Evolutionary conservation across 805 yeast species (phyloP).

Genomic region (Zygotorulaspora danielsina): DNA sequence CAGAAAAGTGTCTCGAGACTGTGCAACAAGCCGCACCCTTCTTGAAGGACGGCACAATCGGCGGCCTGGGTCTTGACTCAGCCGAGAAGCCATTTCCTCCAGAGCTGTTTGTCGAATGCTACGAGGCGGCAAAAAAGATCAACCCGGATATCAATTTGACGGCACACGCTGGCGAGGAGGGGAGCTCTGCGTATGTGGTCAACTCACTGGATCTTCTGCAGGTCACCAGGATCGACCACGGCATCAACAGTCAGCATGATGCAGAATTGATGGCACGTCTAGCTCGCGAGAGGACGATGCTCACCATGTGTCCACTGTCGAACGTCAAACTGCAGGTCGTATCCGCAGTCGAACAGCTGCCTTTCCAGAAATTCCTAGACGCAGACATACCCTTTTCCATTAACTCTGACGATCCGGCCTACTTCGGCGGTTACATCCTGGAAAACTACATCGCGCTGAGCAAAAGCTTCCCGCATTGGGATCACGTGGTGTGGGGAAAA

Average conservation of each 20-base stretch:
- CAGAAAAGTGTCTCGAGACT: slow-evolving; percentile 53
- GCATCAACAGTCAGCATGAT: slow-evolving; percentile 60
- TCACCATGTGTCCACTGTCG: slow-evolving; percentile 74
- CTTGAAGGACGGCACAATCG: slow-evolving; percentile 54
- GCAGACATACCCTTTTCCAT: slow-evolving; percentile 65
- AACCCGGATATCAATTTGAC: slow-evolving; percentile 59
- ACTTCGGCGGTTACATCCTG: slow-evolving; percentile 78
- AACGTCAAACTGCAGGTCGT: slow-evolving; percentile 75
- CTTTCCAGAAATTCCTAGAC: slow-evolving; percentile 57
- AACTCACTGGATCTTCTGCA: slow-evolving; percentile 55
- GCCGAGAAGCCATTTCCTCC: slow-evolving; percentile 79
- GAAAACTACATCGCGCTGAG: slow-evolving; percentile 71
- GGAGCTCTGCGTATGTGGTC: slow-evolving; percentile 63
- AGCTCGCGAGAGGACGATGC: slow-evolving; percentile 51
- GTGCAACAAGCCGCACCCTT: slow-evolving; percentile 50
- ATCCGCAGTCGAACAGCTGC: slow-evolving; percentile 59
- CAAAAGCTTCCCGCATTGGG: slow-evolving; percentile 55
- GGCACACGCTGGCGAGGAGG: slow-evolving; percentile 91
- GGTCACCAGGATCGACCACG: slow-evolving; percentile 76
- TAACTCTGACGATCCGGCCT: slow-evolving; percentile 78
- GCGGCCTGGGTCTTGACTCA: slow-evolving; percentile 80
- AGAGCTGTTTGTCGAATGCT: slow-evolving; percentile 60
- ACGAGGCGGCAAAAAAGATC: slow-evolving; percentile 42
- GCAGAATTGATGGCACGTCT: slow-evolving; percentile 51
- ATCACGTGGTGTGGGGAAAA: slow-evolving; percentile 53